Percentiles rank a stretch among this genome's conserved stretches.
Conservation (phyloP, 345 rosid genomes). For the Citrus sp. region DNA sequence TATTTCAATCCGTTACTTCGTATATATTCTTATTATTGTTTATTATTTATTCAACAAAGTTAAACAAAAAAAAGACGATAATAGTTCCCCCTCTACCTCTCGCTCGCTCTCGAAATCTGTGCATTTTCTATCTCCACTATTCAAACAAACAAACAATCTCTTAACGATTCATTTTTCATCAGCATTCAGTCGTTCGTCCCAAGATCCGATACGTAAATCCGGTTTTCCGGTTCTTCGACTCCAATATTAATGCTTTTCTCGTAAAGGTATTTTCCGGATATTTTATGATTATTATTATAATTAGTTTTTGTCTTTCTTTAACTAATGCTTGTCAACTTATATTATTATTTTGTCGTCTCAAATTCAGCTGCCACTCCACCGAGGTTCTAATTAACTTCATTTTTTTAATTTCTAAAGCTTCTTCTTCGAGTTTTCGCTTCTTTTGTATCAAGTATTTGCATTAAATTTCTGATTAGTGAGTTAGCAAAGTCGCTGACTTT, state of each 20-base stretch:
- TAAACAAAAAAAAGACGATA: too few relatives aligned
- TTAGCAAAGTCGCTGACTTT: not conserved
- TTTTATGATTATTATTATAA: not conserved
- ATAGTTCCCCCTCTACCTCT: not conserved
- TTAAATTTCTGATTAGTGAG: not conserved
- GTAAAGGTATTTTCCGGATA: not conserved
- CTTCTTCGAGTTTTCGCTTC: not conserved
- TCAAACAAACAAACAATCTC: not conserved
- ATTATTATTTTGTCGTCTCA: not conserved
- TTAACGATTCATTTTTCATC: not conserved
- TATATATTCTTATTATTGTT: not conserved
- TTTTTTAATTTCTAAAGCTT: not conserved
- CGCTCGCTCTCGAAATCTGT: conserved; percentile 31
- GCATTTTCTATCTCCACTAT: conserved; percentile 16
- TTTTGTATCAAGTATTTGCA: not conserved
- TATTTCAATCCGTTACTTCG: not conserved
- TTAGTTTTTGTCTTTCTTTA: not conserved
- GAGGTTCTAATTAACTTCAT: not conserved
- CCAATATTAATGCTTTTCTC: not conserved
- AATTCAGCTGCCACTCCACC: not conserved
- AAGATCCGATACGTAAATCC: conserved; percentile 19
- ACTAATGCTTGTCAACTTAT: not conserved
- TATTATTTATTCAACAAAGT: too few relatives aligned
- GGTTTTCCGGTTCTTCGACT: not conserved
- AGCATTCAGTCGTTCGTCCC: not conserved